Evolutionary conservation across 148 eudicot species (phyloP).

Genomic region (Chenopodium berlandieri): DNA sequence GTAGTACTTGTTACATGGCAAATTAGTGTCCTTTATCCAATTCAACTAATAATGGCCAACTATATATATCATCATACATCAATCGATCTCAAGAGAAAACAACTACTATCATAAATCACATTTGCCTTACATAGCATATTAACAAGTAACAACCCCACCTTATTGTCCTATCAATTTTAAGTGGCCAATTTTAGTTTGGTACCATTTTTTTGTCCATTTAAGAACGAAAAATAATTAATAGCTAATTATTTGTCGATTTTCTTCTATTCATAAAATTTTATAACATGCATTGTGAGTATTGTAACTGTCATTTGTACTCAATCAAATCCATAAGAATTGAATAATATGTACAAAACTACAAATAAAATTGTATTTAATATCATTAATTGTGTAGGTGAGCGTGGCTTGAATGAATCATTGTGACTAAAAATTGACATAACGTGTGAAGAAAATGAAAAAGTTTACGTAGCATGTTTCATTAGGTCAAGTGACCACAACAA

Average conservation of each 20-base stretch:
- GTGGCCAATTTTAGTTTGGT: constrained; percentile 21
- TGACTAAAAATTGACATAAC: neutral
- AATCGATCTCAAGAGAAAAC: constrained; percentile 11
- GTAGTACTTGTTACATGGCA: neutral
- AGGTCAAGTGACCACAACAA: too few relatives aligned
- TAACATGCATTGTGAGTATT: constrained; percentile 3
- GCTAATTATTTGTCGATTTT: constrained; percentile 7
- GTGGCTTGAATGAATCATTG: neutral
- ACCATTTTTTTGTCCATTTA: constrained; percentile 8
- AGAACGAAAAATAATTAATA: neutral
- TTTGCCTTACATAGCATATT: constrained; percentile 9
- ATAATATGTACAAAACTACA: neutral
- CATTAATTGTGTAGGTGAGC: neutral
- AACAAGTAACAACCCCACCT: constrained; percentile 17
- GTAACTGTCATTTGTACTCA: constrained; percentile 8
- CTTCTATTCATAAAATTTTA: neutral
- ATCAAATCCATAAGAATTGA: constrained; percentile 5
- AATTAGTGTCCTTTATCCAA: constrained; percentile 13
- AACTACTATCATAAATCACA: neutral
- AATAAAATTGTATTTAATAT: neutral
- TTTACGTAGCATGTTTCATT: too few relatives aligned
- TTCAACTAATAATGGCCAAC: constrained; percentile 18
- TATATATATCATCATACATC: neutral
- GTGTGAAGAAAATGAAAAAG: neutral
- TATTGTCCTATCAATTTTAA: constrained; percentile 18